Evolutionary conservation across 768 basidiomycete genomes (phyloP).

Genomic region (Exsudoporus frostii): DNA sequence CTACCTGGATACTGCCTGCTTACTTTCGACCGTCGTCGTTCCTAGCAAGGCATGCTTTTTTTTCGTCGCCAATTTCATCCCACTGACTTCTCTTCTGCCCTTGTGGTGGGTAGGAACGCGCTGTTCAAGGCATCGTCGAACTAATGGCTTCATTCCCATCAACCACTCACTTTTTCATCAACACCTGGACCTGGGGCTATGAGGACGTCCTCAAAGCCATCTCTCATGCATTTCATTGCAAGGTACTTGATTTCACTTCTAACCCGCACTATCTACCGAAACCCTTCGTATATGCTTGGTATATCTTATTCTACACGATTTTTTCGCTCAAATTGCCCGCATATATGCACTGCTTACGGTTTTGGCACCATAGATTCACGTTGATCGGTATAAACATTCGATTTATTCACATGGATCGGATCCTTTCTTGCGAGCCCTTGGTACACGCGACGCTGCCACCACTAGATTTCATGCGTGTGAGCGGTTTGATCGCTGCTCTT

Average conservation of each 20-base stretch:
- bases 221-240: constrained; percentile 58
- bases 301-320: neutral
- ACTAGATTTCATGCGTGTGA: constrained; percentile 96
- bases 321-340: neutral
- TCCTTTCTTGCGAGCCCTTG: constrained; percentile 56
- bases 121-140: constrained; percentile 60
- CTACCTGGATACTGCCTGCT: constrained; percentile 77
- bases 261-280: neutral
- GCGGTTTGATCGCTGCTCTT: constrained; percentile 67
- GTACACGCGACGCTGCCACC: constrained; percentile 54
- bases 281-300: neutral
- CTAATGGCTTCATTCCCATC: constrained; percentile 68
- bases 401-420: constrained; percentile 61
- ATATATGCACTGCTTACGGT: constrained; percentile 11
- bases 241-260: constrained; percentile 36
- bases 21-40: constrained; percentile 49
- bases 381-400: constrained; percentile 82
- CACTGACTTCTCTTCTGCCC: neutral
- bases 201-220: constrained; percentile 85
- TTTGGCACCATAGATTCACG: constrained; percentile 60
- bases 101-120: constrained; percentile 49
- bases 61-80: no score
- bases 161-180: constrained; percentile 79
- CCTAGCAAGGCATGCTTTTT: constrained; percentile 53
- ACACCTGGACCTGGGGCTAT: constrained; percentile 96